phyloP scores from a whole-genome alignment of 495 filamentous ascomycete genomes.

The Neurospora sp. region DNA sequence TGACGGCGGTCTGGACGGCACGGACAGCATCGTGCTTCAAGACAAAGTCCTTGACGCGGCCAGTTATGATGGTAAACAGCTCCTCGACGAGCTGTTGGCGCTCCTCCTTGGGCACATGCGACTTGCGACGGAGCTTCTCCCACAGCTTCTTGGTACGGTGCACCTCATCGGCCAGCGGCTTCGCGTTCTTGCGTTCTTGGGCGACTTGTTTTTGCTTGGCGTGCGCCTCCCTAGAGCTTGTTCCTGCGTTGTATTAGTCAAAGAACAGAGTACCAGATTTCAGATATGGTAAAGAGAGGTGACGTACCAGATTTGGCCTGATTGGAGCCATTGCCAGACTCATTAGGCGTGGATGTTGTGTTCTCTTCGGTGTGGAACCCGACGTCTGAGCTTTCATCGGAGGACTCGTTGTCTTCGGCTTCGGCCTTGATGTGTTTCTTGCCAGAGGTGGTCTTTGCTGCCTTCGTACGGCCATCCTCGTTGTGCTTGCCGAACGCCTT shows the following conservation, averaged over 20 bases:
- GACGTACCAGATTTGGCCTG: not conserved
- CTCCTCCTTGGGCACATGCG: conserved; percentile 77
- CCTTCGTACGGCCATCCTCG: conserved; percentile 28
- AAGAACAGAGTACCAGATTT: not conserved
- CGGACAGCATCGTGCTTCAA: conserved; percentile 97
- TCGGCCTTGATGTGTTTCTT: conserved; percentile 24
- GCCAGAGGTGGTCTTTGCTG: conserved; percentile 31
- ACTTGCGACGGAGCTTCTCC: conserved; percentile 87
- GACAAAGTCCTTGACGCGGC: conserved; percentile 84
- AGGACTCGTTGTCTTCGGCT: conserved; percentile 25
- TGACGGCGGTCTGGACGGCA: conserved; percentile 90
- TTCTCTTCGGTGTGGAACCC: not conserved
- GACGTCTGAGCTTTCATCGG: conserved; percentile 12
- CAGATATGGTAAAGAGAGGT: not conserved
- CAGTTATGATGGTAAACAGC: conserved; percentile 82
- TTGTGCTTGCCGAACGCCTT: conserved; percentile 31
- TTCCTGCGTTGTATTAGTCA: conserved; percentile 22
- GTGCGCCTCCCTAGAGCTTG: conserved; percentile 70
- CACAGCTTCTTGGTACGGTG: conserved; percentile 90
- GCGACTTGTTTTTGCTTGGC: conserved; percentile 82
- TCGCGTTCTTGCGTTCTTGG: conserved; percentile 81
- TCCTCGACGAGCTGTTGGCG: conserved; percentile 77
- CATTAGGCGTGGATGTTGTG: not conserved
- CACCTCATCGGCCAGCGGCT: conserved; percentile 83
- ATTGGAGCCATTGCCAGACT: not conserved